Evolutionary conservation across 345 rosid genomes (phyloP).

Genomic region (Erucastrum elatum): DNA sequence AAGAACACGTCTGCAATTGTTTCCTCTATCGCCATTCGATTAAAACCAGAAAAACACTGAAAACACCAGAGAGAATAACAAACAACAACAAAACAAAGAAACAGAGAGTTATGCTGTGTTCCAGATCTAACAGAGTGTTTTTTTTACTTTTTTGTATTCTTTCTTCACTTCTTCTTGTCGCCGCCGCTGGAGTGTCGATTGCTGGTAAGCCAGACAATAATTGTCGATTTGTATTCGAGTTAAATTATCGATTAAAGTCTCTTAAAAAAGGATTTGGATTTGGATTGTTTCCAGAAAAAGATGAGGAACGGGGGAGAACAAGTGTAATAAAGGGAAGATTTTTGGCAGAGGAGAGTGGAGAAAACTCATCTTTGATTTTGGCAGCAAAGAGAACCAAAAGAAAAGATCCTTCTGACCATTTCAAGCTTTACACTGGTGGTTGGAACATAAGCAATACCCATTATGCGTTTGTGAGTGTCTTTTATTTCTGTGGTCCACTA

Average conservation of each 20-base stretch:
- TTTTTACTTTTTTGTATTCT: background rate
- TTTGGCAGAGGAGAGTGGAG: constrained; percentile 48
- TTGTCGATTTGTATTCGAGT: background rate
- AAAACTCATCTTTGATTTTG: constrained; percentile 59
- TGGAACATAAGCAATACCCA: constrained; percentile 81
- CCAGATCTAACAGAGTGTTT: background rate
- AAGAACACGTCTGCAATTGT: background rate
- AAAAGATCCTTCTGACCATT: constrained; percentile 60
- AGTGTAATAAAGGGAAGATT: constrained; percentile 47
- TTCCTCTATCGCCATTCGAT: background rate
- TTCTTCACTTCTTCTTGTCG: background rate
- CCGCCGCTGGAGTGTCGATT: background rate
- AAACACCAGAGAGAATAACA: background rate
- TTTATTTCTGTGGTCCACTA: constrained; percentile 22
- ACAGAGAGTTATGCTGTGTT: background rate
- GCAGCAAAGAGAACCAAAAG: constrained; percentile 70
- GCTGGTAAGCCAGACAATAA: background rate
- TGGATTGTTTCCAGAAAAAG: constrained; percentile 20
- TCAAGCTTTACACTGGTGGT: constrained; percentile 70
- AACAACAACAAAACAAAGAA: too few relatives aligned
- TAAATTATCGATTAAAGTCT: too few relatives aligned
- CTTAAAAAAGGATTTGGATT: background rate
- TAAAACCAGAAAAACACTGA: background rate
- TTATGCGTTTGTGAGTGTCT: constrained; percentile 81
- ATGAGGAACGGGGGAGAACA: constrained; percentile 39